phyloP scores from a whole-genome alignment of 768 basidiomycete species.

The Trametes cingulata region DNA sequence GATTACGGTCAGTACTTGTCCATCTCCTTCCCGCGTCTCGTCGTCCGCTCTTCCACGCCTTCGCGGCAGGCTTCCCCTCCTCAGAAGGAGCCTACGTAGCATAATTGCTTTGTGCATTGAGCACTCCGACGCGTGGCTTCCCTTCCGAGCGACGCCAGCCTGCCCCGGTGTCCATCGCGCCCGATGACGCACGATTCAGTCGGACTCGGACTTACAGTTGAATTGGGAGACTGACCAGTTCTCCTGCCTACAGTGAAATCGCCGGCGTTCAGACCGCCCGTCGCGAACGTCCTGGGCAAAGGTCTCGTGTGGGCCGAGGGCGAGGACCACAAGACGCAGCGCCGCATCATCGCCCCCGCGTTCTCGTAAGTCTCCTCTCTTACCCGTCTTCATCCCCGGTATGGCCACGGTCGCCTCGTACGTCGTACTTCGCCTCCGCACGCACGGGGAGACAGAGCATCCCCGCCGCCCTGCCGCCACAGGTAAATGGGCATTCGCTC shows the following conservation, averaged over 20 bases:
- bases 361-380: conserved; percentile 35
- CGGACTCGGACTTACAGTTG: no score
- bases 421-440: background rate
- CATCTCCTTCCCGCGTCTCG: no score
- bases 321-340: conserved; percentile 33
- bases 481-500: no score
- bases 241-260: conserved; percentile 34
- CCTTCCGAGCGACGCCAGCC: background rate
- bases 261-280: conserved; percentile 28
- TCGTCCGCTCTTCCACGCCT: background rate
- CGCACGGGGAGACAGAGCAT: background rate
- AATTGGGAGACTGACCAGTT: no score
- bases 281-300: conserved; percentile 32
- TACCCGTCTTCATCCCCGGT: background rate
- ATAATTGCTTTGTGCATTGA: no score
- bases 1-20: conserved; percentile 31
- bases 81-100: background rate
- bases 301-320: conserved; percentile 36
- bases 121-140: background rate
- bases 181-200: background rate
- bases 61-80: conserved; percentile 1
- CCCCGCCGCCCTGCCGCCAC: background rate
- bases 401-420: background rate
- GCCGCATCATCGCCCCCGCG: conserved; percentile 36
- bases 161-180: background rate